Conservation (phyloP, 1,139 yeast genomes). For the Magnusiomyces clavatus region DNA sequence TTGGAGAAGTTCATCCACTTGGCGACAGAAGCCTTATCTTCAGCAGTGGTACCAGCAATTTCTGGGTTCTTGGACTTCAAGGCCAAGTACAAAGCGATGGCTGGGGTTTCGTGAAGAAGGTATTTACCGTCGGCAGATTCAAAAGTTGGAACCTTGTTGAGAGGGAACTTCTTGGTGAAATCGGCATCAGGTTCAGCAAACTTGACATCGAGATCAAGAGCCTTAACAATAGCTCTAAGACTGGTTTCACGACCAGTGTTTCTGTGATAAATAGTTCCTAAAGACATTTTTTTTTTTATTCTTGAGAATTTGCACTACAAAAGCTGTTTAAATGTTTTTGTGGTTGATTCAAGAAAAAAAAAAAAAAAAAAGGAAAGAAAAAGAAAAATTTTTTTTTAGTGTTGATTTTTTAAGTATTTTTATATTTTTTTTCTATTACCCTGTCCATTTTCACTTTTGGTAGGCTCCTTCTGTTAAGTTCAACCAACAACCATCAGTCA, state of each 20-base stretch:
- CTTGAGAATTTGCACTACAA: too few species aligned
- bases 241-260: constrained; percentile 12
- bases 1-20: constrained; percentile 80
- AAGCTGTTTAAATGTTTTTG: not conserved
- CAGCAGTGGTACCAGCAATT: constrained; percentile 56
- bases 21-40: constrained; percentile 63
- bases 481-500: too few species aligned
- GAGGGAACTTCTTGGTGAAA: constrained; percentile 59
- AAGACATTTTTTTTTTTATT: constrained; percentile 22
- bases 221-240: constrained; percentile 52
- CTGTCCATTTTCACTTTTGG: too few species aligned
- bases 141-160: constrained; percentile 69
- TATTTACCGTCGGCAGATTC: constrained; percentile 65
- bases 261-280: constrained; percentile 28
- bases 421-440: too few species aligned
- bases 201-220: constrained; percentile 63
- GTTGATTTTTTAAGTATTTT: too few species aligned
- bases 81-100: constrained; percentile 45
- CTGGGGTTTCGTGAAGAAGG: constrained; percentile 71
- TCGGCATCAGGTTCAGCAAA: constrained; percentile 39
- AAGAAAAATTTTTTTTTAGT: too few species aligned
- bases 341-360: not conserved
- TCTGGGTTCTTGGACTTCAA: constrained; percentile 27
- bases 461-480: too few species aligned
- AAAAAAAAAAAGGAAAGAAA: not conserved